phyloP scores from a whole-genome alignment of 441 rosid species.

The Euphorbia schlechtendalii region DNA sequence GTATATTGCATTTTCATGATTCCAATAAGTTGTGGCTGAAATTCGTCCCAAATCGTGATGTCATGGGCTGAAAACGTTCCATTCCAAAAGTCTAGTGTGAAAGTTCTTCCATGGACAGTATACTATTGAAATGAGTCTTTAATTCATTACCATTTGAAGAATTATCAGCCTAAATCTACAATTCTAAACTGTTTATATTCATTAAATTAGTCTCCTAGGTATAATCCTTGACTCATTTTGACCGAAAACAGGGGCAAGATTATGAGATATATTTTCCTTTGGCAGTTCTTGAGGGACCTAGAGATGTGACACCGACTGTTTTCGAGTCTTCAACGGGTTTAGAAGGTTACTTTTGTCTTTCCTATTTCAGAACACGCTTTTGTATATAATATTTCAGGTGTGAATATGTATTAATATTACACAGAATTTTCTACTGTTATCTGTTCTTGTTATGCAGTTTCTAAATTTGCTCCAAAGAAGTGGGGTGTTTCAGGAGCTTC shows the following conservation, averaged over 20 bases:
- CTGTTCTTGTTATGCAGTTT: constrained; percentile 29
- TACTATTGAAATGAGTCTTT: too few relatives aligned
- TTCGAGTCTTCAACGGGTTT: constrained; percentile 76
- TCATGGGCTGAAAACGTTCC: too few relatives aligned
- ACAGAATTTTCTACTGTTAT: neutral
- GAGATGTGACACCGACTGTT: constrained; percentile 67
- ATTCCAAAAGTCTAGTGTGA: too few relatives aligned
- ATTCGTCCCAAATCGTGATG: too few relatives aligned
- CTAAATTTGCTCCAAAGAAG: constrained; percentile 76
- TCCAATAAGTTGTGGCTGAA: too few relatives aligned
- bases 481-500: constrained; percentile 84
- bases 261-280: neutral
- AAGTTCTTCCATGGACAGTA: too few relatives aligned
- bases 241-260: neutral
- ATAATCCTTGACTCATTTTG: neutral
- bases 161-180: too few relatives aligned
- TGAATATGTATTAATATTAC: neutral
- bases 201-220: neutral
- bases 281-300: constrained; percentile 77
- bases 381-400: too few relatives aligned
- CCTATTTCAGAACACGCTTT: neutral
- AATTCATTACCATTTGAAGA: too few relatives aligned
- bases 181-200: neutral
- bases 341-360: constrained; percentile 44
- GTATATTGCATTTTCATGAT: too few relatives aligned